Percentiles rank a stretch among this genome's conserved stretches.
These are phyloP conservation scores for Sedum album DNA, from an alignment of 164 flowering plant species.

Conservation along the genomic window DNA sequence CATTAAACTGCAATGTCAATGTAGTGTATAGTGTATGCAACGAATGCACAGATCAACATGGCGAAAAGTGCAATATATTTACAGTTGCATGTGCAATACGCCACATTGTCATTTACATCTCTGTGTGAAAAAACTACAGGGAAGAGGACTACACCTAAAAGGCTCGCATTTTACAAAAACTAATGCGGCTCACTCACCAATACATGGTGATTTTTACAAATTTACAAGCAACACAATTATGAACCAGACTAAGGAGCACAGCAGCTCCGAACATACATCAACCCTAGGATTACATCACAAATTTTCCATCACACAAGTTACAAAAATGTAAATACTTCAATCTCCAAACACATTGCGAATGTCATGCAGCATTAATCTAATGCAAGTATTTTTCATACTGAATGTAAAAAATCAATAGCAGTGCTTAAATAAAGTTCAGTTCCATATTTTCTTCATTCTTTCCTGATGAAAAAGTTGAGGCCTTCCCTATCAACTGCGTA, in stretches of 20 bases:
- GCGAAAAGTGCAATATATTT: background rate
- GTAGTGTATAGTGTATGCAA: no score
- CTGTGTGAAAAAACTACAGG: background rate
- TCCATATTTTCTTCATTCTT: background rate
- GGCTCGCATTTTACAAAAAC: background rate
- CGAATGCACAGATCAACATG: background rate
- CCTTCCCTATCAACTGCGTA: background rate
- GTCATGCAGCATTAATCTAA: background rate
- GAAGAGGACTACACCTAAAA: background rate
- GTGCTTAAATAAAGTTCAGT: background rate
- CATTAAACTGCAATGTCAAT: no score
- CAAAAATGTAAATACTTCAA: background rate
- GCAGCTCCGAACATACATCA: background rate
- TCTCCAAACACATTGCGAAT: background rate
- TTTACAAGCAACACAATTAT: background rate
- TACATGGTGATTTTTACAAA: background rate
- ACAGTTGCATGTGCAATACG: background rate
- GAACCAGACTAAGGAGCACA: background rate
- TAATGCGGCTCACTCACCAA: background rate
- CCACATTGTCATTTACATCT: background rate
- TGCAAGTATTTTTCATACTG: background rate
- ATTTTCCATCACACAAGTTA: background rate
- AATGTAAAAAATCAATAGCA: background rate
- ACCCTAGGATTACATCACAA: background rate
- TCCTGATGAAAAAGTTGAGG: background rate